These are phyloP conservation scores for Fusarium oxysporum DNA, from an alignment of 2,329 filamentous ascomycete species.

Conservation along the genomic window DNA sequence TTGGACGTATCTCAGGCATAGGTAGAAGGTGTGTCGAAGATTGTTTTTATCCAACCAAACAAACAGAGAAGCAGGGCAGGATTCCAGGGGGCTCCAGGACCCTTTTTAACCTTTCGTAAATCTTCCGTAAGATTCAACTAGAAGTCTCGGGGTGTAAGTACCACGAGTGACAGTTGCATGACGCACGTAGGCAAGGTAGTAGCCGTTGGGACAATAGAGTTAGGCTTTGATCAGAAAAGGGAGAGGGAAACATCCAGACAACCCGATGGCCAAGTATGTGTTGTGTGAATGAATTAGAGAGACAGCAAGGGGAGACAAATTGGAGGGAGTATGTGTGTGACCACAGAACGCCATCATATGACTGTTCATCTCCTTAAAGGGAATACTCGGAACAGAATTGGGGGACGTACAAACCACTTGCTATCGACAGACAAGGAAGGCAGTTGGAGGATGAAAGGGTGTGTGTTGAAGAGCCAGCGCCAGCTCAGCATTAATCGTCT, in stretches of 20 bases:
- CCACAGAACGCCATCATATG: constrained; percentile 33
- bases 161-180: constrained; percentile 35
- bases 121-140: constrained; percentile 24
- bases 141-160: constrained; percentile 3
- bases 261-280: background rate
- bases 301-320: constrained; percentile 7
- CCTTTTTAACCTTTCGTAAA: constrained; percentile 34
- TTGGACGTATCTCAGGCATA: constrained; percentile 38
- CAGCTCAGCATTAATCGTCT: constrained; percentile 20
- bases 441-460: constrained; percentile 23
- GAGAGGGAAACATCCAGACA: constrained; percentile 3
- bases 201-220: constrained; percentile 9
- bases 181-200: constrained; percentile 24
- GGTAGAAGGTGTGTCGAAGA: constrained; percentile 6
- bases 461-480: constrained; percentile 21
- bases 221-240: constrained; percentile 9
- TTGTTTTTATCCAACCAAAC: constrained; percentile 33
- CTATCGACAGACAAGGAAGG: constrained; percentile 5
- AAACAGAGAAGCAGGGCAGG: constrained; percentile 8
- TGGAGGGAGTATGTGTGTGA: constrained; percentile 30
- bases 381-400: constrained; percentile 29
- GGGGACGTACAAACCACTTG: constrained; percentile 22
- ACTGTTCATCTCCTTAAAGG: constrained; percentile 26
- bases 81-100: constrained; percentile 12
- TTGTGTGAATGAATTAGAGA: constrained; percentile 1